Evolutionary conservation across 2,329 filamentous ascomycete species (phyloP).

Genomic region (Verticillium isaacii): DNA sequence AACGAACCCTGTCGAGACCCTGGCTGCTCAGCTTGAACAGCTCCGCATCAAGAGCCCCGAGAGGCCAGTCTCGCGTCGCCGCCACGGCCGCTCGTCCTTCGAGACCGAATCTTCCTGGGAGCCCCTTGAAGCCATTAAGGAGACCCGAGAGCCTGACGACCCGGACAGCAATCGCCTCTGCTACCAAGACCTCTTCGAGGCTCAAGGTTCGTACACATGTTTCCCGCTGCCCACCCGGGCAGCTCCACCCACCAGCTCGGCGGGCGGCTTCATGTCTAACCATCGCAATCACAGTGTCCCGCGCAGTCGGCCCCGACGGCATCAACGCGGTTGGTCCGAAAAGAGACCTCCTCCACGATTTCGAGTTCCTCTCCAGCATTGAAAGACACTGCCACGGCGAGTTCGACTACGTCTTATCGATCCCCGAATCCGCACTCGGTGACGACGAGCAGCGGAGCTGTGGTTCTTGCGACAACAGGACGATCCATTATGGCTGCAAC

Average conservation of each 20-base stretch:
- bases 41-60: conserved; percentile 20
- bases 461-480: conserved; percentile 7
- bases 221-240: neutral
- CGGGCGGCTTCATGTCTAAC: conserved; percentile 2
- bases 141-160: conserved; percentile 5
- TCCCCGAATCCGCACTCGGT: conserved; percentile 10
- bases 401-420: conserved; percentile 45
- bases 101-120: conserved; percentile 4
- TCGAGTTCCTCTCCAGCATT: conserved; percentile 13
- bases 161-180: neutral
- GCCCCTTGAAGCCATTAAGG: conserved; percentile 2
- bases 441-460: conserved; percentile 10
- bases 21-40: conserved; percentile 25
- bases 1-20: conserved; percentile 20
- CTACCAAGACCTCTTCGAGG: neutral
- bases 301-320: conserved; percentile 1
- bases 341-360: neutral
- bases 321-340: neutral
- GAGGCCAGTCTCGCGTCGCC: conserved; percentile 1
- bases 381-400: conserved; percentile 40
- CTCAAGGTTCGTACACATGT: conserved; percentile 7
- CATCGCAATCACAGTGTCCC: neutral
- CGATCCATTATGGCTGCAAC: conserved; percentile 48
- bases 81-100: conserved; percentile 2
- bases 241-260: neutral